Evolutionary conservation across 345 rosid species (phyloP), one percentile per base, ranked within the genome.

Genomic region (Litchi chinensis): DNA sequence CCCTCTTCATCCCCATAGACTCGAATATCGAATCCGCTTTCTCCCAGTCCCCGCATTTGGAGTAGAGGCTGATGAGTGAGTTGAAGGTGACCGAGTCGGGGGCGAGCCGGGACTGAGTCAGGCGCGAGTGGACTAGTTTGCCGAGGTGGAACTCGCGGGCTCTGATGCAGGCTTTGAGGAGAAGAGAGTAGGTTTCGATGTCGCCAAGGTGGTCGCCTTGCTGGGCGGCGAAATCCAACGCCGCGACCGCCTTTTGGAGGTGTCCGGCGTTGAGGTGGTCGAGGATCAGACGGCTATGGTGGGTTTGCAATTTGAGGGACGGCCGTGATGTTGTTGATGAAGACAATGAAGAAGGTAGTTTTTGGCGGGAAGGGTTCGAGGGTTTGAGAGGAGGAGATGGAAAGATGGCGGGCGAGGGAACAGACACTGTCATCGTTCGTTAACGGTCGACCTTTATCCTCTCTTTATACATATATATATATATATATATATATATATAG

Each of bases 81-180:
- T 93, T 92, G 75, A 82, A 85, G 18, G 88, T 32, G 72, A 93
- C 79, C n/a, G 92, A 88, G 82, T 91, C 89, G 8, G 80, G 87
- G 76, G 90, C 87, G 57, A 92, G 77, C 0, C 69, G 59, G 7
- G 88, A 89, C 70, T 72, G 90, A 16, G 50, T 22, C 65, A 93
- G 70, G 66, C 83, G 81, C 41, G 73, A 32, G 79, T 90, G 98
- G 8, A 91, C 86, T 79, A 85, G 85, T 62, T 79, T 88, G 13
- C 98, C 94, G 68, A 86, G 87, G 2, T 79, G 84, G 80, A 90
- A 90, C 39, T 87, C 82, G 21, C 86, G 89, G 15, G 91, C 80
- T 67, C 96, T 82, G 82, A 91, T 90, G 83, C 98, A 90, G 52
- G 91, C 83, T 57, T 91, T 93, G 86, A 93, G 98, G 82, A 93